Percentiles rank a stretch among this genome's conserved stretches.
Conservation (phyloP, 257 asterid genomes). For the Lycium ferocissimum region DNA sequence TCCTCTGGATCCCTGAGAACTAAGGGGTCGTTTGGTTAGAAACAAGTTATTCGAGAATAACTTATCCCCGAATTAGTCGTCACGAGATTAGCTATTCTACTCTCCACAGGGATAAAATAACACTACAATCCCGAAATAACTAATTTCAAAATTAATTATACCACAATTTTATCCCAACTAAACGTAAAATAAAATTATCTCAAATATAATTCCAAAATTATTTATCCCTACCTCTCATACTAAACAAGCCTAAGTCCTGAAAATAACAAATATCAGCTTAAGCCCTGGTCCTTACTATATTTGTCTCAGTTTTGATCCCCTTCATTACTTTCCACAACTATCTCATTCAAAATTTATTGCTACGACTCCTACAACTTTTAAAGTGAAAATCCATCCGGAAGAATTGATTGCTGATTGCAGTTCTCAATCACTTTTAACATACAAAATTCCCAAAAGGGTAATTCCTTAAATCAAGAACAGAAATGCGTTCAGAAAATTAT, state of each 20-base stretch:
- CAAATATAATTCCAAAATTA: too few species aligned
- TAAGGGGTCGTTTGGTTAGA: too few species aligned
- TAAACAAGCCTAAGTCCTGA: neutral
- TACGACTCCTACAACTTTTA: neutral
- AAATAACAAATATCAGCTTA: neutral
- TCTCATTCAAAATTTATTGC: neutral
- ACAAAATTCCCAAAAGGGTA: neutral
- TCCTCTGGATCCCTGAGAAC: neutral
- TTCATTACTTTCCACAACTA: neutral
- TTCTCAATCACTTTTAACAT: neutral
- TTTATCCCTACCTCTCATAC: too few species aligned
- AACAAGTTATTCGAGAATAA: too few species aligned
- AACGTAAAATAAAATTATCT: too few species aligned
- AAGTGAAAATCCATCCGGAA: neutral
- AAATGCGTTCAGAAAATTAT: slow-evolving; percentile 2
- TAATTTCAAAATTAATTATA: too few species aligned
- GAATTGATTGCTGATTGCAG: neutral
- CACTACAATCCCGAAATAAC: too few species aligned
- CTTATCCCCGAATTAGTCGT: too few species aligned
- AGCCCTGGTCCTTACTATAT: neutral
- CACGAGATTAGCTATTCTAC: too few species aligned
- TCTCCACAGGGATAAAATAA: too few species aligned
- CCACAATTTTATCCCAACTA: too few species aligned
- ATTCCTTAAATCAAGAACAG: neutral
- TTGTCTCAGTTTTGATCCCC: neutral